Evolutionary conservation across 1,139 yeast species (phyloP), one percentile per base, ranked within the genome.

Genomic region (Suhomyces anneliseae): DNA sequence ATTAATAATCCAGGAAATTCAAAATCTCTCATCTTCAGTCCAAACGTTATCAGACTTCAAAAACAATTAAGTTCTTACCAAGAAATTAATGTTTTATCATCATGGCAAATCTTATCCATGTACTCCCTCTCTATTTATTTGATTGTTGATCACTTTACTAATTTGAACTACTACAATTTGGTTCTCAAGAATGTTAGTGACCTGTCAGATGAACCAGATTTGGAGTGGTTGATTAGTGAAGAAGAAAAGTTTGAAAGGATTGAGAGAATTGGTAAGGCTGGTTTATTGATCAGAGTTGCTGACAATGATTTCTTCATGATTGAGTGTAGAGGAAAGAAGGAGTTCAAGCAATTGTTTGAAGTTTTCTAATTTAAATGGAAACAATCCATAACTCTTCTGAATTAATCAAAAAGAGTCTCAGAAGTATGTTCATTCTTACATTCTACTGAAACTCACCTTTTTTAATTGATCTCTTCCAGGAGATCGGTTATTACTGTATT

Each of bases 41-140:
- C 58, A 31, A 68, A 71, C 68, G 69, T 69, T 7, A 60, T 74
- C 27, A 64, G 78, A 47, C 61, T 75, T 34, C 79, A 74, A 51
- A 63, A 62, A 48, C 76, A 72, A 49, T 51, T 69, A 47, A 73
- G 68, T 36, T 58, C 67, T 1, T 64, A 66, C 44, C 64, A 62
- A 3, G 59, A 58, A 27, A 60, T 72, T 29, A 64, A 66, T 40
- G 62, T 60, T 43, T 70, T 74, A 15, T 71, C 78, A 3, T 69
- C 78, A 2, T 75, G 80, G 80, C 65, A 71, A 43, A 70, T 73
- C 11, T 54, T 75, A 37, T 64, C 76, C 2, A 75, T 75, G 80
- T 72, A 59, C 53, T 54, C 63, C 6, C 62, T 74, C 45, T 57
- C 60, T 27, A 54, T 75, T 10, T 62, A 54, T 49, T 55, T 67